phyloP scores from a whole-genome alignment of 2,329 filamentous ascomycete species.

The Ustilaginoidea virens region DNA sequence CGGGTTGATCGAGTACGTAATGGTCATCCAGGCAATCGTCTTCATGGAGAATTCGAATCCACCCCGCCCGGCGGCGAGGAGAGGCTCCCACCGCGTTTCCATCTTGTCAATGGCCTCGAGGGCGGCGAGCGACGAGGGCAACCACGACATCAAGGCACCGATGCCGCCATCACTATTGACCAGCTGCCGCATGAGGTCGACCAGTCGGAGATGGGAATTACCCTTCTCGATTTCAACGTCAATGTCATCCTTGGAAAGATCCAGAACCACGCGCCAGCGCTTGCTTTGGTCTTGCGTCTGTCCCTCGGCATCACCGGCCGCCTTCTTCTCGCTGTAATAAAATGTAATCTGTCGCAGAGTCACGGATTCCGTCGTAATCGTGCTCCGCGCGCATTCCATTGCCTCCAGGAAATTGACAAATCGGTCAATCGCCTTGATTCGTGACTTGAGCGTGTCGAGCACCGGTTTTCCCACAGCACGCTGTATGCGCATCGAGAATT shows the following conservation, averaged over 20 bases:
- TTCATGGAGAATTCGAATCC: slow-evolving; percentile 35
- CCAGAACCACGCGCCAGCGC: slow-evolving; percentile 39
- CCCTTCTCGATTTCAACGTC: slow-evolving; percentile 41
- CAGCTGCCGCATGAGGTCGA: slow-evolving; percentile 40
- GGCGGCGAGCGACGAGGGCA: slow-evolving; percentile 49
- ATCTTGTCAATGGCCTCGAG: slow-evolving; percentile 45
- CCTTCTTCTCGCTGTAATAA: slow-evolving; percentile 34
- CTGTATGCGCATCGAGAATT: slow-evolving; percentile 46
- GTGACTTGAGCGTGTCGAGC: slow-evolving; percentile 39
- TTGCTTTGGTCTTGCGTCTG: slow-evolving; percentile 5
- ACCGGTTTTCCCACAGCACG: slow-evolving; percentile 43
- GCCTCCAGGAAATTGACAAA: slow-evolving; percentile 56
- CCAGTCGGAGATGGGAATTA: slow-evolving; percentile 53
- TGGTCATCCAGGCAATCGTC: slow-evolving; percentile 39
- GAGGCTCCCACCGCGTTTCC: slow-evolving; percentile 34
- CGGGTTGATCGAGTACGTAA: slow-evolving; percentile 33
- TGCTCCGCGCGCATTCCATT: slow-evolving; percentile 38
- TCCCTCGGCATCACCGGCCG: neutral
- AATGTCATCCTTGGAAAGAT: slow-evolving; percentile 38
- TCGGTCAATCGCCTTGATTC: slow-evolving; percentile 52
- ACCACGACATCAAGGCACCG: slow-evolving; percentile 34
- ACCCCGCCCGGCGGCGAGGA: slow-evolving; percentile 27
- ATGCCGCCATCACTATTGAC: slow-evolving; percentile 40
- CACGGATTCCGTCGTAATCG: slow-evolving; percentile 41
- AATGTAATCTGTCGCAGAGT: slow-evolving; percentile 51